Evolutionary conservation across 2,329 filamentous ascomycete species (phyloP), one percentile per base, ranked within the genome.

Genomic region (Fusarium buxicola): DNA sequence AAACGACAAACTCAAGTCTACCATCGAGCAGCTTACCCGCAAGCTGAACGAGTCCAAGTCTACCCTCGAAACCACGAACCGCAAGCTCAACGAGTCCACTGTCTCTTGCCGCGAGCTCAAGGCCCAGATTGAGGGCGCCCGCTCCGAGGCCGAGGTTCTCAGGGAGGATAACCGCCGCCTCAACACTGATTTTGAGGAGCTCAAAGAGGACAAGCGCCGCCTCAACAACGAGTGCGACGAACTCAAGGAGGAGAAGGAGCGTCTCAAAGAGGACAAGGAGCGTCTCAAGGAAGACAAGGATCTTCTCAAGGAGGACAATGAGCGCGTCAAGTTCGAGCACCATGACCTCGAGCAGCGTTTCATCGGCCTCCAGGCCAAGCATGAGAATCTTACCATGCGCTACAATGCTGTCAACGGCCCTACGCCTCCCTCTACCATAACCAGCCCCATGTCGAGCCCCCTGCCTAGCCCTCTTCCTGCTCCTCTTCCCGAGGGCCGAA

Each of bases 311-410:
- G 60, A 68, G 21, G 65, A 71, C 28, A 75, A 72, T 44, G 38
- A 63, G 38, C 46, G 65, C 38, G 61, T 75, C 41, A 63, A 67
- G 58, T 72, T 65, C 24, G 71, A 77, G 63, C 71, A 71, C 40
- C 69, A 70, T 31, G 58, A 64, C 13, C 66, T 75, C 31, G 65
- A 63, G 46, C 52, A 65, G 32, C 63, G 70, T 21, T 63, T 71
- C 55, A 64, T 69, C 27, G 61, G 68, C 8, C 66, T 76, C 16
- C 64, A 70, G 45, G 69, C 70, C 47, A 70, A 69, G 55, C 64
- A 70, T 65, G 69, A 72, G 53, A 72, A 72, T 15, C 68, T 75
- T 18, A 64, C 58, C 45, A 68, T 71, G 60, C 73, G 68, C 44
- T 70, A 69, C 53, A 68, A 74, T 51, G 62, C 65, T 49, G 52